Conservation (phyloP, 345 rosid genomes). For the Capsella bursapastoris region DNA sequence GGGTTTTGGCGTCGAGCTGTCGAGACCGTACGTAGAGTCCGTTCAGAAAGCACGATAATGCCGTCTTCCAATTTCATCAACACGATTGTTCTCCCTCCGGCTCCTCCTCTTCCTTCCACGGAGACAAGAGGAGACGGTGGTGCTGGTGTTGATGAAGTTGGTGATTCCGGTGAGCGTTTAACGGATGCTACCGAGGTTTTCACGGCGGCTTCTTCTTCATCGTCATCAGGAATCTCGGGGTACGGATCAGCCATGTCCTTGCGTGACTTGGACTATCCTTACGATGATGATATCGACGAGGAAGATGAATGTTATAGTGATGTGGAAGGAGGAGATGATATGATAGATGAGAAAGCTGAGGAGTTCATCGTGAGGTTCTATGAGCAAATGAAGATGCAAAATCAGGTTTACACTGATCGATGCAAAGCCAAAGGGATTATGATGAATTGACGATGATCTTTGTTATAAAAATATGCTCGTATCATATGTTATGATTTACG, state of each 20-base stretch:
- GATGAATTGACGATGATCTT: background rate
- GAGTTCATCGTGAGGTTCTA: constrained; percentile 65
- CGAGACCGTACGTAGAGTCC: constrained; percentile 52
- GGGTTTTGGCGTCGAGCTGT: constrained; percentile 52
- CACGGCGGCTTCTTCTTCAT: constrained; percentile 39
- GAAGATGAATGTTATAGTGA: constrained; percentile 32
- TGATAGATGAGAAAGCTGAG: constrained; percentile 80
- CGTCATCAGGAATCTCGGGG: constrained; percentile 40
- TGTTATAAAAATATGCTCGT: background rate
- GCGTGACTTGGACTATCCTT: constrained; percentile 33
- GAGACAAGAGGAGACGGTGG: background rate
- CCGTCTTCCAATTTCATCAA: constrained; percentile 40
- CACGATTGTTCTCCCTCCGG: constrained; percentile 47
- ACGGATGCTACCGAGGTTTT: constrained; percentile 37
- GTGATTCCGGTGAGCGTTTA: constrained; percentile 23
- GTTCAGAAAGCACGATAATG: constrained; percentile 30
- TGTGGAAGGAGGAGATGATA: constrained; percentile 55
- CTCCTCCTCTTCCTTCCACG: constrained; percentile 4
- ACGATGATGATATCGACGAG: constrained; percentile 33
- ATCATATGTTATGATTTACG: background rate
- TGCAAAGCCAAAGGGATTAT: constrained; percentile 33
- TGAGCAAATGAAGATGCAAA: constrained; percentile 61
- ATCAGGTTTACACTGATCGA: constrained; percentile 35
- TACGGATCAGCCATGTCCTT: constrained; percentile 58
- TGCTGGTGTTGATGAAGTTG: background rate